These are phyloP conservation scores for Arabidopsis thaliana DNA, from an alignment of 345 rosid genomes.

Conservation along the genomic window DNA sequence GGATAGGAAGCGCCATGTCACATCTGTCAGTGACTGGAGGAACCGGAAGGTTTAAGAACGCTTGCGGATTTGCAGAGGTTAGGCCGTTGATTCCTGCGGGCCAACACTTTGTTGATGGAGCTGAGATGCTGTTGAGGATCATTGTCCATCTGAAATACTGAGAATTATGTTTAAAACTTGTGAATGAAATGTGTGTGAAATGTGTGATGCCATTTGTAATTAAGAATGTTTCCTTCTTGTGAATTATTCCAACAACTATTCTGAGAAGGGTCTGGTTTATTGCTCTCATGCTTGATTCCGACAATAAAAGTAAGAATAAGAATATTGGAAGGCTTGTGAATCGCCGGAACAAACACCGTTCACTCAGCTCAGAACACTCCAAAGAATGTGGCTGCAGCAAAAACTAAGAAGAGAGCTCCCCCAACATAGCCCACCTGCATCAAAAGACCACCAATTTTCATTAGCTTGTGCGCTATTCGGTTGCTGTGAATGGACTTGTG, in stretches of 20 bases:
- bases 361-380: slow-evolving; percentile 77
- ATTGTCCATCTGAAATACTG: slow-evolving; percentile 65
- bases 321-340: slow-evolving; percentile 19
- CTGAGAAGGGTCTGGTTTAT: slow-evolving; percentile 1
- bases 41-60: slow-evolving; percentile 73
- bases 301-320: background rate
- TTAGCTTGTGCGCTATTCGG: slow-evolving; percentile 22
- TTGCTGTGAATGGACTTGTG: slow-evolving; percentile 21
- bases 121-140: slow-evolving; percentile 70
- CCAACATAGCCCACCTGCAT: slow-evolving; percentile 89
- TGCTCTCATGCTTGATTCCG: slow-evolving; percentile 1
- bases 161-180: slow-evolving; percentile 14
- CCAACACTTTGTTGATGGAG: slow-evolving; percentile 71
- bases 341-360: background rate
- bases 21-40: slow-evolving; percentile 82
- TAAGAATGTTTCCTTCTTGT: slow-evolving; percentile 14
- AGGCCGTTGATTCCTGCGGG: slow-evolving; percentile 76
- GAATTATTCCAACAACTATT: slow-evolving; percentile 1
- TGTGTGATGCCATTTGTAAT: slow-evolving; percentile 21
- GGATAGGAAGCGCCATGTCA: slow-evolving; percentile 62
- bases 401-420: slow-evolving; percentile 83
- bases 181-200: slow-evolving; percentile 25
- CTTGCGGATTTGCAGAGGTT: slow-evolving; percentile 68
- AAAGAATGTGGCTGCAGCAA: slow-evolving; percentile 85
- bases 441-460: slow-evolving; percentile 31